Conservation (phyloP, 805 yeast genomes). For the Saturnispora serradocipensis region DNA sequence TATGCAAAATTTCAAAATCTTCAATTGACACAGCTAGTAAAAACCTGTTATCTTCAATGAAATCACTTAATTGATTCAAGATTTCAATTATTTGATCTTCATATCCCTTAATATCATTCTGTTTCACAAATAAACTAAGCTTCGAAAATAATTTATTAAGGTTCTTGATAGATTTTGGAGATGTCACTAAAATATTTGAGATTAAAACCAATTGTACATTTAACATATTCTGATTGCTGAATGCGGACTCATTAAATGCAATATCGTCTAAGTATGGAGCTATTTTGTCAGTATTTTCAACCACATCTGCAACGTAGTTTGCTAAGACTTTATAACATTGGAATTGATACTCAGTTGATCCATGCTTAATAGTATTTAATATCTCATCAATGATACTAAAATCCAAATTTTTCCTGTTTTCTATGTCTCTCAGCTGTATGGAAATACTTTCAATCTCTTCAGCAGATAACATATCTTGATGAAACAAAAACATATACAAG, state of each 20-base stretch:
- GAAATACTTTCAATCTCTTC: conserved; percentile 5
- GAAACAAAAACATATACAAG: too few relatives aligned
- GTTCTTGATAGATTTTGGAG: not conserved
- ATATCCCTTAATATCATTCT: not conserved
- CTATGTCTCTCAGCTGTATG: conserved; percentile 2
- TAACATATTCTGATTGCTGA: not conserved
- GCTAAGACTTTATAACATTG: conserved; percentile 8
- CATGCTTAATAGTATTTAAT: not conserved
- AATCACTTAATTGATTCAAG: not conserved
- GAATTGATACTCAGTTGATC: not conserved
- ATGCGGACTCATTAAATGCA: not conserved
- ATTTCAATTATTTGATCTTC: not conserved
- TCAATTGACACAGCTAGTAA: not conserved
- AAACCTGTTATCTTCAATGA: not conserved
- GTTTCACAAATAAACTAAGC: not conserved
- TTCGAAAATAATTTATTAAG: not conserved
- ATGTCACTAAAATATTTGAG: conserved; percentile 7
- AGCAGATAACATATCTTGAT: not conserved
- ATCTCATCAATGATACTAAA: not conserved
- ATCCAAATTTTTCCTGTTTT: conserved; percentile 1
- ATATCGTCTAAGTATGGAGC: not conserved
- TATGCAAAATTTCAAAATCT: not conserved
- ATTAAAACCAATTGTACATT: conserved; percentile 7
- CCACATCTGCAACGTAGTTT: conserved; percentile 14
- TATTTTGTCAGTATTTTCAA: conserved; percentile 5